Evolutionary conservation across 2,329 filamentous ascomycete genomes (phyloP).

Genomic region (Cadophora malorum): DNA sequence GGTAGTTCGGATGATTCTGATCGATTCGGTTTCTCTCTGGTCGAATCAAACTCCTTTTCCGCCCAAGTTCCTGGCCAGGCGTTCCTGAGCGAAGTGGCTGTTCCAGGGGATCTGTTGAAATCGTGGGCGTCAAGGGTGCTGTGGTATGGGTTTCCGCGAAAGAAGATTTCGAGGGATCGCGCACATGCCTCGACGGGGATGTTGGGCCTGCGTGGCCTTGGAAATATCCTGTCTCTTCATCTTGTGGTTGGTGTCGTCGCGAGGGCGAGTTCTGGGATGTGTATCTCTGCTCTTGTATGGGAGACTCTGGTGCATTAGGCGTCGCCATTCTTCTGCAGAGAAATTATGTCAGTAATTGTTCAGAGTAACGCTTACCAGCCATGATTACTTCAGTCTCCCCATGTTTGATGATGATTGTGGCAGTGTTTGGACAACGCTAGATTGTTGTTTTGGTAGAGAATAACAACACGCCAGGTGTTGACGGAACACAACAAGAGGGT

Average conservation of each 20-base stretch:
- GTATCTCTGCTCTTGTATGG: constrained; percentile 65
- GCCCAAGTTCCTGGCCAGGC: constrained; percentile 51
- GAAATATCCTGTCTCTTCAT: constrained; percentile 68
- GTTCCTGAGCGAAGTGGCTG: constrained; percentile 35
- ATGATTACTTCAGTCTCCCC: constrained; percentile 29
- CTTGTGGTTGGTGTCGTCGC: constrained; percentile 68
- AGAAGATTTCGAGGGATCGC: constrained; percentile 63
- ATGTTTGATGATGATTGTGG: constrained; percentile 16
- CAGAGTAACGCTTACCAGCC: constrained; percentile 18
- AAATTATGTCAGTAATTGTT: constrained; percentile 29
- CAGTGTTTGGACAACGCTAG: constrained; percentile 9
- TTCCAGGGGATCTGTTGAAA: constrained; percentile 56
- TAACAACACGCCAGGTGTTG: constrained; percentile 19
- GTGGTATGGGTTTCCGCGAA: constrained; percentile 63
- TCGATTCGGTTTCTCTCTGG: constrained; percentile 89
- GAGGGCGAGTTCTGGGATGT: constrained; percentile 73
- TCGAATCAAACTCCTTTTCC: constrained; percentile 87
- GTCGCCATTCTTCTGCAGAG: constrained; percentile 59
- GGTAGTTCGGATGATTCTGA: constrained; percentile 89
- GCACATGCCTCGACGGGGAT: constrained; percentile 50
- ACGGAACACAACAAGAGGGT: constrained; percentile 9
- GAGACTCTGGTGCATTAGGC: constrained; percentile 59
- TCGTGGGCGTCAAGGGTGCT: constrained; percentile 51
- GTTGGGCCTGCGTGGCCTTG: constrained; percentile 22
- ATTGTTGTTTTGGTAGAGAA: constrained; percentile 17